Base-by-base conservation (phyloP, 2,329 filamentous ascomycete genomes). In the Scortechinia acanthostroma region DNA sequence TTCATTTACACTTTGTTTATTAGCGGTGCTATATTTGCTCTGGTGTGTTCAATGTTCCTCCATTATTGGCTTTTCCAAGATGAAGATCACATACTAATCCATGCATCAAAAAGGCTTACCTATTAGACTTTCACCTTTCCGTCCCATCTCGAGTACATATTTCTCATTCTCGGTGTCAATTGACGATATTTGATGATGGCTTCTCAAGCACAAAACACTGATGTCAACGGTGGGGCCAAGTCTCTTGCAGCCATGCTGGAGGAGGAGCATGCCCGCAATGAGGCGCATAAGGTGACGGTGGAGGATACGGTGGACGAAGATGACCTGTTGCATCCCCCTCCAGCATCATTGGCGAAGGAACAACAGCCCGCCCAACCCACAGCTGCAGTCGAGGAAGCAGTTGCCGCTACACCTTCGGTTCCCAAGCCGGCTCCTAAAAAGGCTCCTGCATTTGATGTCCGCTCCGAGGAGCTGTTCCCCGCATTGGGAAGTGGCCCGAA, bases 391-490 rank as follows among this genome's bases (percentile, higher is more conserved):
- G n/a, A n/a, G 10, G 25, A 30, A n/a, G 10, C 25, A 30, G 10
- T n/a, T n/a, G 25, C 25, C n/a, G n/a, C 10, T n/a, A 10, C 25
- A 30, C 10, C 25, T n/a, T n/a, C 25, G 10, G 25, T n/a, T 30
- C 25, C 25, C n/a, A 30, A 30, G 25, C 25, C 25, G 10, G 25
- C 25, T 30, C 25, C 25, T n/a, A 30, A 30, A n/a, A 30, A 30
- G n/a, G 10, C 25, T 10, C 25, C 25, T 10, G 25, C 25, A 10
- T 30, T 40, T 19, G 35, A 40, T 17, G 91, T 88, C 17, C 77
- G 88, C 57, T 95, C 88, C 16, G 87, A 94, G 59, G 91, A 97
- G 65, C 72, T 88, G 48, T 98, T 98, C 74, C 93, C 93, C n/a
- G 83, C 91, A 54, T 78, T 98, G 42, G 91, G 91, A 50, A 40